phyloP scores from a whole-genome alignment of 1,284 basidiomycete species.

The Exobasidium cylindrosporum region DNA sequence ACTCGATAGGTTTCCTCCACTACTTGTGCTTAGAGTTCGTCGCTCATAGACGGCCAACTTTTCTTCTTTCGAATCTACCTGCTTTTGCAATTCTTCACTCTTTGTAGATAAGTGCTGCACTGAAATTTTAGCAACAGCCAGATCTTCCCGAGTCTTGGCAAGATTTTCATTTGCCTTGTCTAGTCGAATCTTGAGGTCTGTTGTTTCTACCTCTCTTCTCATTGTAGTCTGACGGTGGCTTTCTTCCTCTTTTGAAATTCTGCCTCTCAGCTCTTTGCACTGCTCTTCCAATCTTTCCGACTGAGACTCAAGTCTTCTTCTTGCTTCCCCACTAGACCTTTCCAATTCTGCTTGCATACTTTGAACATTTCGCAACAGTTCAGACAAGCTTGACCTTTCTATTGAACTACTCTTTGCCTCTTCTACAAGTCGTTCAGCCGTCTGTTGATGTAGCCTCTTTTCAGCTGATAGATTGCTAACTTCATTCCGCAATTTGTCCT shows the following conservation, averaged over 20 bases:
- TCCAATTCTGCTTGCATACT: conserved; percentile 85
- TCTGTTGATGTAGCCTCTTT: conserved; percentile 62
- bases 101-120: conserved; percentile 76
- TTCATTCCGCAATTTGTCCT: conserved; percentile 66
- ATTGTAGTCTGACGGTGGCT: conserved; percentile 68
- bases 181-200: conserved; percentile 70
- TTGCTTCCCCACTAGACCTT: conserved; percentile 73
- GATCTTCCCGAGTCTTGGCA: conserved; percentile 68
- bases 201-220: conserved; percentile 76
- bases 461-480: conserved; percentile 80
- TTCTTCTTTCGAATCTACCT: conserved; percentile 73
- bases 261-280: conserved; percentile 71
- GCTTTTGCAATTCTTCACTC: conserved; percentile 68
- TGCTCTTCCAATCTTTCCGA: conserved; percentile 64
- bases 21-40: conserved; percentile 56
- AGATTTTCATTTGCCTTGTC: conserved; percentile 72
- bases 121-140: conserved; percentile 74
- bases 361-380: conserved; percentile 81
- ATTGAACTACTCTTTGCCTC: conserved; percentile 76
- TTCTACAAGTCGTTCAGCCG: conserved; percentile 63
- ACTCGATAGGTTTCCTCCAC: conserved; percentile 48
- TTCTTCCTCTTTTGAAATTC: conserved; percentile 77
- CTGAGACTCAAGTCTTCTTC: conserved; percentile 73
- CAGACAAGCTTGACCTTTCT: conserved; percentile 78
- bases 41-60: conserved; percentile 83